Evolutionary conservation across 108 stramenopile genomes (phyloP), one percentile per base, ranked within the genome.

Genomic region (Fragilaria crotonensis): DNA sequence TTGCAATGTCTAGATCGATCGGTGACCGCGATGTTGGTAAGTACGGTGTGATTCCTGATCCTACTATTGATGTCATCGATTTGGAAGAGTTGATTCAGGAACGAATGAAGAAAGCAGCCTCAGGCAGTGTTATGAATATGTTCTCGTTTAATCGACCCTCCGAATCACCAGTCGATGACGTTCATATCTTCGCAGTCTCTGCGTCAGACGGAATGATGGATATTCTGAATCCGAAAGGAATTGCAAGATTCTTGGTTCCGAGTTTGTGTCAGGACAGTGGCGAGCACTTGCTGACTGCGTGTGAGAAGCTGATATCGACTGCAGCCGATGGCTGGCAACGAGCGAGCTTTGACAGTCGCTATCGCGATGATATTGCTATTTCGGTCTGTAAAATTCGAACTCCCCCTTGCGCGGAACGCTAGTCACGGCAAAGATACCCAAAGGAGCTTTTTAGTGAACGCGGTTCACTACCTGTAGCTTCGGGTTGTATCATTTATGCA

Each of bases 171-270:
- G 52, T 31, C 2, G 70, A 78, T 14, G 77, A 93, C 54, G 61
- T 89, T 25, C 69, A 81, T 32, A 67, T 89, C 7, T 81, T 93
- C 64, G 81, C 76, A 2, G 66, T 85, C 49, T 78, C 83, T 19
- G 84, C 81, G 7, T 79, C 91, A n/a, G 91, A 93, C 69, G 91
- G 91, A n/a, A 70, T 89, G 60, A 67, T 89, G 56, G 91, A 93
- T 52, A 86, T 80, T 54, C 57, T 93, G 25, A 55, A 59, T 25
- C 64, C 67, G 20, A 33, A 72, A 23, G 66, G 72, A 9, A 75
- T 93, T 54, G 85, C 79, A 3, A 55, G 70, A 5, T 58, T 74
- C 28, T 48, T 93, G 14, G 83, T 85, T 27, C 48, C 45, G 22
- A 66, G 82, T 0, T 89, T 87, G 36, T 63, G 52, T 29, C 32